A percentile compares a stretch with the other conserved stretches of the same genome.
These are phyloP conservation scores for Lodderomyces pseudojiufengensis DNA, from an alignment of 1,139 yeast species.

Conservation along the genomic window DNA sequence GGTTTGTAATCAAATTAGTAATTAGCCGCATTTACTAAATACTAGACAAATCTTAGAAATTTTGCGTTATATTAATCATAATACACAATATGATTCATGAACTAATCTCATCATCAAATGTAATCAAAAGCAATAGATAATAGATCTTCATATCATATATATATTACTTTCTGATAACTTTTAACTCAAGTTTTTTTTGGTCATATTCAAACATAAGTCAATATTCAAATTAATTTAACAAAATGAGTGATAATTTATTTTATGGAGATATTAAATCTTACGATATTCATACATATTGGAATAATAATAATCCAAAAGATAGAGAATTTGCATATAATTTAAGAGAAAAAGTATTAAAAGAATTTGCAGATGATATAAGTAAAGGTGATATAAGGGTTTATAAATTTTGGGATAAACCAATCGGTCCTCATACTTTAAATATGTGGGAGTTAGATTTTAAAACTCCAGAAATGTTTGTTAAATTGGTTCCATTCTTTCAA, in stretches of 20 bases:
- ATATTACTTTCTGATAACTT: too few species aligned
- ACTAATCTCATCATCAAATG: too few species aligned
- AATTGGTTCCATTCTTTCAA: constrained; percentile 39
- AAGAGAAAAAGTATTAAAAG: constrained; percentile 37
- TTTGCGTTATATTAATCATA: too few species aligned
- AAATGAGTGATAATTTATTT: constrained; percentile 13
- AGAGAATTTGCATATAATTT: constrained; percentile 34
- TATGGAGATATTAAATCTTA: constrained; percentile 37
- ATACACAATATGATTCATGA: too few species aligned
- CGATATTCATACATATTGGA: constrained; percentile 57
- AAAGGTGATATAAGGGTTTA: constrained; percentile 41
- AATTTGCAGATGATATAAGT: constrained; percentile 45
- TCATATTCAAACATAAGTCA: too few species aligned
- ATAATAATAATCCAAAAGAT: constrained; percentile 33
- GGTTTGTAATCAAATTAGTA: too few species aligned
- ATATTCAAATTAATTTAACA: constrained; percentile 31
- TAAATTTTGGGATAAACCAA: constrained; percentile 46
- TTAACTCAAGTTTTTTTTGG: too few species aligned
- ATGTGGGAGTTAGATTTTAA: constrained; percentile 44
- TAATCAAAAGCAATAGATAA: too few species aligned
- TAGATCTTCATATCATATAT: too few species aligned
- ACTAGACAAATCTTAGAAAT: too few species aligned
- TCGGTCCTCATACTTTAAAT: constrained; percentile 56
- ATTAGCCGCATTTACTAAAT: too few species aligned
- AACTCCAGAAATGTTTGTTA: constrained; percentile 27